Evolutionary conservation across 129 eudicot genomes (phyloP), one percentile per base, ranked within the genome.

Genomic region (Arctium minus): DNA sequence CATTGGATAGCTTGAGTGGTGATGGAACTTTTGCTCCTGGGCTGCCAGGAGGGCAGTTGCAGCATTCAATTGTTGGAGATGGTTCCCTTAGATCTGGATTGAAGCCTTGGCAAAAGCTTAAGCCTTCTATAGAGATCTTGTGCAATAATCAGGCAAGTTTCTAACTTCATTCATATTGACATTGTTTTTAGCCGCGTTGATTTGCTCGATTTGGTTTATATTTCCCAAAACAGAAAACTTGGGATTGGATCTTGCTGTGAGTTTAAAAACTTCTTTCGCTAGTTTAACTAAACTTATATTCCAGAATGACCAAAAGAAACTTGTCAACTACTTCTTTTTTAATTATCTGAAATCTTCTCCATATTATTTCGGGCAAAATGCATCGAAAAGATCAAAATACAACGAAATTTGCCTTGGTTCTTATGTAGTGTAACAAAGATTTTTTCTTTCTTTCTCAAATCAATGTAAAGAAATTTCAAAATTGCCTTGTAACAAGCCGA

Each of bases 111-210:
- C 93, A 81, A 62, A 93, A 93, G 84, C 91, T 86, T 36, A 94
- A 92, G 86, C 97, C 97, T 64, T 86, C 92, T 33, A 89, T 94
- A 64, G 97, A 94, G 84, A 92, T 94, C 84, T 82, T 91, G 88
- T 94, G 98, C 88, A 94, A 90, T 87, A 94, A 94, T 87, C 98
- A 94, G 98, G 98, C 82, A 85, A 88, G 84, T 85, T 75, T 15
- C 32, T 39, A 42, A 9, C 9, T 69, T 73, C 22, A 4, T 74
- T 65, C 7, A 9, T 18, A 42, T 64, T 65, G 70, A 42, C 48
- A 35, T 30, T 12, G 72, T 17, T 22, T 30, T 27, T 80, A 53
- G 79, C 56, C 44, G 17, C n/a, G 4, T 22, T 35, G 38, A 44
- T 74, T 56, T 46, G 13, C 13, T 46, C 56, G 3, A 7, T 46